These are phyloP conservation scores for Chytriomyces hyalinus DNA, from an alignment of 192 early-diverging fungal species.

Conservation along the genomic window DNA sequence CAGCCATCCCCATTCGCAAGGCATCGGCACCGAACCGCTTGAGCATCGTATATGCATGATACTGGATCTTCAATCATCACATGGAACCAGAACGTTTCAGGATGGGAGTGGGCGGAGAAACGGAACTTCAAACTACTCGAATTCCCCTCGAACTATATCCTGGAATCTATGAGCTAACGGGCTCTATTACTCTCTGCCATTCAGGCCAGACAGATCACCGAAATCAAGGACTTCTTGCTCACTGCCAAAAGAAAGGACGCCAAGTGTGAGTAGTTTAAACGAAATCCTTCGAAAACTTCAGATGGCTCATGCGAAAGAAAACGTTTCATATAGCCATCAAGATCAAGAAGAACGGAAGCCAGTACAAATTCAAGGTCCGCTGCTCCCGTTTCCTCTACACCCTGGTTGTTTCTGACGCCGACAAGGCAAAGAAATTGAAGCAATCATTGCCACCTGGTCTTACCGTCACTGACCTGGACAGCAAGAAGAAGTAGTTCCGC, in stretches of 20 bases:
- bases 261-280: constrained; percentile 63
- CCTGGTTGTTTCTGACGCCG: constrained; percentile 88
- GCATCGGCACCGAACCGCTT: too few relatives aligned
- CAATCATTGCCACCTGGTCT: constrained; percentile 92
- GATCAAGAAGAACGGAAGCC: constrained; percentile 93
- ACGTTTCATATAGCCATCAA: constrained; percentile 62
- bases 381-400: constrained; percentile 99
- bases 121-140: too few relatives aligned
- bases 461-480: constrained; percentile 35
- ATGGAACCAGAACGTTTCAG: too few relatives aligned
- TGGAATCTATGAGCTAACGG: too few relatives aligned
- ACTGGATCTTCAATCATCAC: too few relatives aligned
- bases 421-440: constrained; percentile 95
- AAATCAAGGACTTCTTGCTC: constrained; percentile 98
- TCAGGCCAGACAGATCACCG: constrained; percentile 94
- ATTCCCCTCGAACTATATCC: too few relatives aligned
- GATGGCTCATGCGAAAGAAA: too few relatives aligned
- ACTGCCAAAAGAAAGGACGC: constrained; percentile 96
- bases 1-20: too few relatives aligned
- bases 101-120: too few relatives aligned
- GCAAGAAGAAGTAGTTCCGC: constrained; percentile 22
- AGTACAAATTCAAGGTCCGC: constrained; percentile 99
- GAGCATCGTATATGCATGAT: too few relatives aligned
- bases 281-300: not conserved
- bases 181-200: constrained; percentile 2